Evolutionary conservation across 495 filamentous ascomycete genomes (phyloP), one percentile per base, ranked within the genome.

Genomic region (Apodospora peruviana): DNA sequence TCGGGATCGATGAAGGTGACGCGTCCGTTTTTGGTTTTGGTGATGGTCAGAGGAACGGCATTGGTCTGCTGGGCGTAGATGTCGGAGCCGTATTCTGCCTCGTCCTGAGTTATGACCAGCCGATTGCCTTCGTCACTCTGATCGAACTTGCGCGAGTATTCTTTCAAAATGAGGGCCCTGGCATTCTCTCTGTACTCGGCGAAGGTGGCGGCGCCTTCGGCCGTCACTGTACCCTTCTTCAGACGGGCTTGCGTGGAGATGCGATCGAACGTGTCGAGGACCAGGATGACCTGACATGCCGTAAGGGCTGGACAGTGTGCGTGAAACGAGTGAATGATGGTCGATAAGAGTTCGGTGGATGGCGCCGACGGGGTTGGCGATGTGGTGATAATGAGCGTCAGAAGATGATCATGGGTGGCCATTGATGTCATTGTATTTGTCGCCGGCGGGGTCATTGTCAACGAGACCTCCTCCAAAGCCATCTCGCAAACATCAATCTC

Each of bases 311-410:
- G 44, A 25, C 72, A 75, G 40, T 72, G 53, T 1, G 19, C 49
- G 43, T 59, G 63, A 55, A 73, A 75, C 10, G 69, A 68, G 11
- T 40, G 47, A 11, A 73, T 19, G 8, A 75, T 65, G 17, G 64
- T 43, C 1, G 60, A 57, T 25, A 75, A 50, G 1, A 75, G 65
- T 16, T 74, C 69, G 2, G 71, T 67, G 8, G 68, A 73, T 2
- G 72, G 72, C 0, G 69, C 72, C 22, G 72, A 75, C 8, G 72
- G 72, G 0, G 72, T 74, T 17, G 72, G 72, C 22, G 72, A 75
- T 4, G 68, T 75, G 43, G 72, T 74, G 58, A 75, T 67, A 32
- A 75, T 63, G 21, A 75, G 56, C 7, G 72, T 75, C 38, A 75
- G 42, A 24, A 68, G 46, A 29, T 56, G 55, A 19, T 35, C 40